These are phyloP conservation scores for Starmerella lactis-condensi DNA, from an alignment of 805 yeast genomes.

Conservation along the genomic window DNA sequence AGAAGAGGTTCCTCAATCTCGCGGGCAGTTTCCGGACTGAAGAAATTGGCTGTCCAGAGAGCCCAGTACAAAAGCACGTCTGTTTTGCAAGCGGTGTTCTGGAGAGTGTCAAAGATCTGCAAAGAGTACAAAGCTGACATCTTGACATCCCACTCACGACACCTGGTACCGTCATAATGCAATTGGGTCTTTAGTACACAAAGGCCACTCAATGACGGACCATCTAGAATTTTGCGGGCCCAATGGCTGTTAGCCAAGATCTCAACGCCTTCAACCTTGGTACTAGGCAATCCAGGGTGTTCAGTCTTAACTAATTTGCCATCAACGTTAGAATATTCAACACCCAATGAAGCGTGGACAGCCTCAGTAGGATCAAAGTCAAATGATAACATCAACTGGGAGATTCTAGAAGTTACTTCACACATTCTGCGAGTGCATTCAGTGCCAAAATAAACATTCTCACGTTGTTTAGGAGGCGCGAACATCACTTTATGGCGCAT, in stretches of 20 bases:
- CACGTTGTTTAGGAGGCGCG: slow-evolving; percentile 15
- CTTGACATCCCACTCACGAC: slow-evolving; percentile 3
- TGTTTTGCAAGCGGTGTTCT: slow-evolving; percentile 18
- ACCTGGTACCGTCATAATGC: slow-evolving; percentile 17
- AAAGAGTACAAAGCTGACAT: neutral
- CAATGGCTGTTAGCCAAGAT: slow-evolving; percentile 9
- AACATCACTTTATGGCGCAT: slow-evolving; percentile 19
- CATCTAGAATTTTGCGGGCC: slow-evolving; percentile 11
- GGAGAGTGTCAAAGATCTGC: slow-evolving; percentile 1
- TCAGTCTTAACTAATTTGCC: neutral
- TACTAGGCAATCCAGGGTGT: neutral
- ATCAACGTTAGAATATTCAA: neutral
- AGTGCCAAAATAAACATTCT: slow-evolving; percentile 19
- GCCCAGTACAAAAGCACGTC: slow-evolving; percentile 24
- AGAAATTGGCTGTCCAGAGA: slow-evolving; percentile 18
- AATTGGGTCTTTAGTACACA: slow-evolving; percentile 21
- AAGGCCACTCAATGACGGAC: slow-evolving; percentile 21
- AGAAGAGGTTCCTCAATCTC: slow-evolving; percentile 22
- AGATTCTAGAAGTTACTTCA: slow-evolving; percentile 26
- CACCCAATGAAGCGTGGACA: slow-evolving; percentile 9
- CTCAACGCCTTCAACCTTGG: slow-evolving; percentile 7
- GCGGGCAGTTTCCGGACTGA: slow-evolving; percentile 16
- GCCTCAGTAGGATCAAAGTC: slow-evolving; percentile 37
- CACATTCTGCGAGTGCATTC: slow-evolving; percentile 17
- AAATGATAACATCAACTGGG: slow-evolving; percentile 38